Conservation (phyloP, 306 rosid species). For the Castanospermum australe region DNA sequence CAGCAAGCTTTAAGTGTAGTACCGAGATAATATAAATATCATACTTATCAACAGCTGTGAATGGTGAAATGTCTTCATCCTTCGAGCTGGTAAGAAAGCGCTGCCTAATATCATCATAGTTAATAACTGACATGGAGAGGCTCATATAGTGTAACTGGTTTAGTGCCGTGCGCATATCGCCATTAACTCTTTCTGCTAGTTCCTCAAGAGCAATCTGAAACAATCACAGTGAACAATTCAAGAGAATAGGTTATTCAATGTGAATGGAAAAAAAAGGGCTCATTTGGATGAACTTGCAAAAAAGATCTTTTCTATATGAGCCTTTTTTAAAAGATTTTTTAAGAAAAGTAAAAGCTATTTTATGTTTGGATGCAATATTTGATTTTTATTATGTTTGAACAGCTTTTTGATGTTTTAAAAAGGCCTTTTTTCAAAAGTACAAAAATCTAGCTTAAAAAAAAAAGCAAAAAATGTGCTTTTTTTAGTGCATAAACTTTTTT, state of each 20-base stretch:
- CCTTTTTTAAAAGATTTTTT: no score
- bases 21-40: constrained; percentile 9
- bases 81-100: constrained; percentile 70
- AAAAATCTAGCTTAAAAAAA: no score
- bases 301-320: no score
- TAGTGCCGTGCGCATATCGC: constrained; percentile 96
- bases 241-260: not conserved
- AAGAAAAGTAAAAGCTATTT: no score
- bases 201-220: constrained; percentile 90
- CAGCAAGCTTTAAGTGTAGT: not conserved
- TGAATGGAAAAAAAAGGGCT: not conserved
- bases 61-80: constrained; percentile 97
- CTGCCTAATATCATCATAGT: constrained; percentile 79
- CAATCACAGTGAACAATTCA: constrained; percentile 4
- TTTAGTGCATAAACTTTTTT: no score
- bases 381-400: no score
- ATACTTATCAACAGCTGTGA: constrained; percentile 97
- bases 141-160: constrained; percentile 95
- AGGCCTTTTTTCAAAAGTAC: no score
- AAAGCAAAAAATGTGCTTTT: no score
- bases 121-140: constrained; percentile 80
- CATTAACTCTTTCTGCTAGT: constrained; percentile 89
- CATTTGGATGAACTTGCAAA: no score
- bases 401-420: no score
- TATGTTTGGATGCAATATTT: no score